Conservation (phyloP, 768 basidiomycete genomes). For the Baorangia bicolor region DNA sequence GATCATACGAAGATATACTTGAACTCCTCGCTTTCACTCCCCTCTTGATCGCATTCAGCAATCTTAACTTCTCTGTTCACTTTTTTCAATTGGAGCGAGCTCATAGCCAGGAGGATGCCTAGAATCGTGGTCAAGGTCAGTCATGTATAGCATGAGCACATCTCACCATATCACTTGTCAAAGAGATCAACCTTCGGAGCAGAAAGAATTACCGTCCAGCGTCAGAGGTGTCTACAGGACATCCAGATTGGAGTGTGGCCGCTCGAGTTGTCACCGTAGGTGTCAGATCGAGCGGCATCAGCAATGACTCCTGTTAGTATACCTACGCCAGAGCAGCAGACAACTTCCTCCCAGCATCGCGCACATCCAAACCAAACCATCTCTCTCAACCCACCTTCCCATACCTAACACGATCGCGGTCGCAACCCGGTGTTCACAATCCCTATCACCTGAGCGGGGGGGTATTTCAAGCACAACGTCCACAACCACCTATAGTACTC, state of each 20-base stretch:
- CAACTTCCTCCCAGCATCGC: not conserved
- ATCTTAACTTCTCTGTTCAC: too few relatives aligned
- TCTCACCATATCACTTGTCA: not conserved
- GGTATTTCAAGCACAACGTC: conserved; percentile 17
- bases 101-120: not conserved
- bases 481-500: conserved; percentile 15
- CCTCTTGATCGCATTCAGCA: too few relatives aligned
- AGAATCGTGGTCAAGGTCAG: not conserved
- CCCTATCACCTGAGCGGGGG: conserved; percentile 5
- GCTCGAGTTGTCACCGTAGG: not conserved
- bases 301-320: not conserved
- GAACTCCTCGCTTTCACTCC: too few relatives aligned
- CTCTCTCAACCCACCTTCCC: not conserved
- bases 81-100: too few relatives aligned
- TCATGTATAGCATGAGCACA: not conserved
- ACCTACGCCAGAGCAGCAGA: not conserved
- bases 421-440: not conserved
- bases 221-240: not conserved
- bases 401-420: not conserved
- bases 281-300: not conserved
- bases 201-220: not conserved
- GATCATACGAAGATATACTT: too few relatives aligned
- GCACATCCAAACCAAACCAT: not conserved
- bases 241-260: not conserved
- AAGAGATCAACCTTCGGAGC: not conserved